phyloP scores from a whole-genome alignment of 73 alveolate species.

The Stentor roeselii region DNA sequence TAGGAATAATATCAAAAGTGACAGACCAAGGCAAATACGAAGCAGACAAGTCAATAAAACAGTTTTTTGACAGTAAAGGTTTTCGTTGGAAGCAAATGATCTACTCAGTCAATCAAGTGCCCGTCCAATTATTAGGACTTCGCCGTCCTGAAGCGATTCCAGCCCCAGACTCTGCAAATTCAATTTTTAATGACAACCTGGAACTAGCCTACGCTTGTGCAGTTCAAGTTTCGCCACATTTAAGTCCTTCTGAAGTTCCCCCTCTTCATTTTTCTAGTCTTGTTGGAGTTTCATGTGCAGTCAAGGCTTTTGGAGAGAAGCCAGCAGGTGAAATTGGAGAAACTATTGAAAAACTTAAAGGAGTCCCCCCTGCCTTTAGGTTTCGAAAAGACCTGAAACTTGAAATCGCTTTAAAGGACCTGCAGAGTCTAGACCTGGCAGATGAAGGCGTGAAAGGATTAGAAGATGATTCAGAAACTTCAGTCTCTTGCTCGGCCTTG shows the following conservation, averaged over 20 bases:
- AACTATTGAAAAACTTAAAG: not conserved
- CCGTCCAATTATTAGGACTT: not conserved
- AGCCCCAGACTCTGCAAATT: not conserved
- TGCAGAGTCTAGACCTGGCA: not conserved
- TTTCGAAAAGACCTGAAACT: slow-evolving; percentile 12
- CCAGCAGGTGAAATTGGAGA: not conserved
- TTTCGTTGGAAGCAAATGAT: slow-evolving; percentile 26
- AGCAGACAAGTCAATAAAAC: slow-evolving; percentile 15
- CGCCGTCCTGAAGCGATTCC: not conserved
- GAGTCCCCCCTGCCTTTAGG: slow-evolving; percentile 22
- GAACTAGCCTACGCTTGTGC: slow-evolving; percentile 9
- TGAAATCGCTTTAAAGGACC: not conserved
- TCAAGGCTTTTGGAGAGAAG: not conserved
- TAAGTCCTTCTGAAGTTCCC: not conserved
- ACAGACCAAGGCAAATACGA: slow-evolving; percentile 25
- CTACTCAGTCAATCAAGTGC: not conserved
- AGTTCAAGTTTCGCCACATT: not conserved
- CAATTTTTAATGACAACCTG: not conserved
- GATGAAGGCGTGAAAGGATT: not conserved
- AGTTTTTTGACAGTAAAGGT: not conserved
- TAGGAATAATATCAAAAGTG: not conserved
- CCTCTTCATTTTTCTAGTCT: not conserved
- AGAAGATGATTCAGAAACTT: slow-evolving; percentile 16
- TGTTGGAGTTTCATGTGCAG: not conserved
- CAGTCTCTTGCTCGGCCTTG: slow-evolving; percentile 18